Conservation (phyloP, 306 rosid genomes). For the Dryas drummondii region DNA sequence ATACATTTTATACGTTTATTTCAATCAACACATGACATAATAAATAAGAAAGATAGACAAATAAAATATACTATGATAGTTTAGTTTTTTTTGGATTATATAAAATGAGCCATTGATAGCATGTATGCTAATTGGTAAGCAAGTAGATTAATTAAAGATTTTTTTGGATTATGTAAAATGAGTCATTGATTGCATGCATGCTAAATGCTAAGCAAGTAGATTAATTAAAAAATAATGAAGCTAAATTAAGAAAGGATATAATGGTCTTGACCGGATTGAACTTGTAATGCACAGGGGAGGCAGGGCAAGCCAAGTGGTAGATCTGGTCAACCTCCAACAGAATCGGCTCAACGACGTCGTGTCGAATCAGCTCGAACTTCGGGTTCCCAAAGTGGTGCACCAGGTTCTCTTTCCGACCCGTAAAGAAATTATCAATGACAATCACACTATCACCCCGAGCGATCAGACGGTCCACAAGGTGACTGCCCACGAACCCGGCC, state of each 20-base stretch:
- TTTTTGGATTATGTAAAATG: too few species aligned
- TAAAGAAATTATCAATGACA: slow-evolving; percentile 81
- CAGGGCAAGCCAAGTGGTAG: slow-evolving; percentile 94
- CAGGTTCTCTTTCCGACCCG: slow-evolving; percentile 77
- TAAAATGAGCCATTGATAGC: too few species aligned
- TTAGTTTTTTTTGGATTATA: too few species aligned
- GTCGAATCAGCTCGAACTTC: slow-evolving; percentile 80
- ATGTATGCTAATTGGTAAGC: too few species aligned
- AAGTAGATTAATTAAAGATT: too few species aligned
- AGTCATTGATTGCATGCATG: too few species aligned
- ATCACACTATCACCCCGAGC: slow-evolving; percentile 79
- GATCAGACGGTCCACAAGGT: slow-evolving; percentile 84
- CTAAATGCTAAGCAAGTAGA: too few species aligned
- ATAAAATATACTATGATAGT: too few species aligned
- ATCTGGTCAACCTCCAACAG: slow-evolving; percentile 92
- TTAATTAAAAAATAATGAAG: too few species aligned
- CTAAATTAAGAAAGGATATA: slow-evolving; percentile 55
- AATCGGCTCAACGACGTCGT: slow-evolving; percentile 88
- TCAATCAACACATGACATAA: too few species aligned
- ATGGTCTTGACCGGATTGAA: slow-evolving; percentile 95
- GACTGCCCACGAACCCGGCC: slow-evolving; percentile 97
- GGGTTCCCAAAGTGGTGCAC: slow-evolving; percentile 75
- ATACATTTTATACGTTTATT: too few species aligned
- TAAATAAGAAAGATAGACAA: too few species aligned
- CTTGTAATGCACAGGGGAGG: slow-evolving; percentile 94